These are phyloP conservation scores for Oryza meridionalis DNA, from an alignment of 176 grass and related monocot genomes.

Conservation along the genomic window DNA sequence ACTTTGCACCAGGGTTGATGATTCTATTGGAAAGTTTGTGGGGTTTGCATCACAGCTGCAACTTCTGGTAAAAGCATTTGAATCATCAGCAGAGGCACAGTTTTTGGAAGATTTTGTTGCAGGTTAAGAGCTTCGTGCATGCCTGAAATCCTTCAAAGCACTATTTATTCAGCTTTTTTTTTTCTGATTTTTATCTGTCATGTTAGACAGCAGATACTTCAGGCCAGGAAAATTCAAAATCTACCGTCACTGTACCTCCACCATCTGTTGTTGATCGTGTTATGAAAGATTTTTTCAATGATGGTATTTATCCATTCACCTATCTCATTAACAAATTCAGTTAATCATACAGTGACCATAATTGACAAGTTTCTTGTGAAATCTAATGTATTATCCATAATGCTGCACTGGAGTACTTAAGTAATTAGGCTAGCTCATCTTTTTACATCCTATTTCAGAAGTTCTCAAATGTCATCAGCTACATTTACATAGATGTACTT, in stretches of 20 bases:
- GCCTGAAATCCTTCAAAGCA: slow-evolving; percentile 4
- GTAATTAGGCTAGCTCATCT: neutral
- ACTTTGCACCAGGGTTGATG: slow-evolving; percentile 70
- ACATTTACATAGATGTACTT: neutral
- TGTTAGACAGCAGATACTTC: slow-evolving; percentile 95
- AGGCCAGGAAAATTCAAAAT: slow-evolving; percentile 73
- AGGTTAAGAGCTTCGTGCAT: slow-evolving; percentile 67
- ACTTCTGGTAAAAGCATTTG: slow-evolving; percentile 80
- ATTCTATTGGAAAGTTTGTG: slow-evolving; percentile 89
- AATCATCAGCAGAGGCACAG: slow-evolving; percentile 66
- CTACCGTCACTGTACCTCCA: slow-evolving; percentile 69
- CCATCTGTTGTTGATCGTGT: slow-evolving; percentile 89
- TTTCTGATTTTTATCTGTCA: slow-evolving; percentile 62
- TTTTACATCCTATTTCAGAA: slow-evolving; percentile 25
- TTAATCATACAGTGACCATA: slow-evolving; percentile 10
- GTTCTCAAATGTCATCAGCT: neutral
- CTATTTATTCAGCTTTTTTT: slow-evolving; percentile 27
- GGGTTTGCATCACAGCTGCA: slow-evolving; percentile 89
- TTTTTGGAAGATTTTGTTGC: slow-evolving; percentile 94
- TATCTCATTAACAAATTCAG: slow-evolving; percentile 33
- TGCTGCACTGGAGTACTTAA: neutral
- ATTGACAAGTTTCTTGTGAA: slow-evolving; percentile 11
- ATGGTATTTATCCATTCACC: slow-evolving; percentile 58
- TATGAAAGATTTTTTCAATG: slow-evolving; percentile 92
- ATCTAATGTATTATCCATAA: neutral